A percentile compares a stretch with the other conserved stretches of the same genome.
phyloP scores from a whole-genome alignment of 106 monocot species.

The Agapanthus africanus region DNA sequence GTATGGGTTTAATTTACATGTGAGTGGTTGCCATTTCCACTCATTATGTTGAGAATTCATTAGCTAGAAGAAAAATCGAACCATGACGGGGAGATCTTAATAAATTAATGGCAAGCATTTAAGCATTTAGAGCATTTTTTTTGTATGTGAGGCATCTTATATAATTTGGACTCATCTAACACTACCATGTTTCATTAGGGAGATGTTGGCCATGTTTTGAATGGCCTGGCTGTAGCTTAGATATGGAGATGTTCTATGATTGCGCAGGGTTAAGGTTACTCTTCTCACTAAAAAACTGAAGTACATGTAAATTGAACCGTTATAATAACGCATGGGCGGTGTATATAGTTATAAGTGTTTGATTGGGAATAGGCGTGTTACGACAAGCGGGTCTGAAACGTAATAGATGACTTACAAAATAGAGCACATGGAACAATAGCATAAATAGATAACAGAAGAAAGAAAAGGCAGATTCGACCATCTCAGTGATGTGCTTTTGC shows the following conservation, averaged over 20 bases:
- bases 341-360: not conserved
- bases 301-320: not conserved
- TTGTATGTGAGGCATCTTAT: too few species aligned
- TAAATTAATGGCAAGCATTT: not conserved
- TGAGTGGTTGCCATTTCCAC: too few species aligned
- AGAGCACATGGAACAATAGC: too few species aligned
- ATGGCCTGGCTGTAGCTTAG: not conserved
- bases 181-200: not conserved
- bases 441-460: not conserved
- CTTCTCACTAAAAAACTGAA: not conserved
- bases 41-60: not conserved
- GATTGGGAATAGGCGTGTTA: too few species aligned
- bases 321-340: not conserved
- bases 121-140: too few species aligned
- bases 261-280: not conserved
- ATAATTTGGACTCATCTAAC: not conserved
- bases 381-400: too few species aligned
- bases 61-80: too few species aligned
- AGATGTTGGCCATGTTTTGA: constrained; percentile 3
- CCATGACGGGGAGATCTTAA: not conserved
- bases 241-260: constrained; percentile 6
- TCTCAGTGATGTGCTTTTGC: not conserved
- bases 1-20: not conserved
- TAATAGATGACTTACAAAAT: too few species aligned
- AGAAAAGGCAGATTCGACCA: too few species aligned